Percentiles rank a stretch among this genome's conserved stretches.
Evolutionary conservation across 1,284 basidiomycete genomes (phyloP).

Genomic region (Cryptococcus amylolentus): DNA sequence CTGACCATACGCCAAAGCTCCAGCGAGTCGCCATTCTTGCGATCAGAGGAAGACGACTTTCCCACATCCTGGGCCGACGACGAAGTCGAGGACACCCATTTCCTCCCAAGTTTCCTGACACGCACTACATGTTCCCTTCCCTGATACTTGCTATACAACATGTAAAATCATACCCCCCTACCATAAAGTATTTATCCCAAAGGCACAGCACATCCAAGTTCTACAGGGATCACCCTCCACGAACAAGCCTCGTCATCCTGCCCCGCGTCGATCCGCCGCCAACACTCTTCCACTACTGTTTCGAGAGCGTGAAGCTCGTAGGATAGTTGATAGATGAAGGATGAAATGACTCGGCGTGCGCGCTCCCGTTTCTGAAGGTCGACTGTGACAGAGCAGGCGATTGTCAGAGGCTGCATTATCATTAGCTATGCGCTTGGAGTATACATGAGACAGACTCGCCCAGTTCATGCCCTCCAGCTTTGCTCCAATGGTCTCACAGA

Average conservation of each 20-base stretch:
- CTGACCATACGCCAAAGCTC: too few species aligned
- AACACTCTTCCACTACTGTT: slow-evolving; percentile 36
- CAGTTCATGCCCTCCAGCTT: slow-evolving; percentile 46
- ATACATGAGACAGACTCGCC: slow-evolving; percentile 11
- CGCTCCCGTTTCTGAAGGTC: slow-evolving; percentile 20
- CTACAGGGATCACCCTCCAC: slow-evolving; percentile 37
- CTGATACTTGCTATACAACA: too few species aligned
- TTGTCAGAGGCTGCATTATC: slow-evolving; percentile 21
- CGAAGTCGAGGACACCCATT: too few species aligned
- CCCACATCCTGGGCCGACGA: too few species aligned
- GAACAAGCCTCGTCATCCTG: slow-evolving; percentile 36
- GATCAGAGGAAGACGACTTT: too few species aligned
- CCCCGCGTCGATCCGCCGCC: slow-evolving; percentile 38
- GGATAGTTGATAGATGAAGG: slow-evolving; percentile 42
- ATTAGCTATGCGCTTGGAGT: too few species aligned
- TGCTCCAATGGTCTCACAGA: slow-evolving; percentile 34
- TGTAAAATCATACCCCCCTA: too few species aligned
- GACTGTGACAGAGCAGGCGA: slow-evolving; percentile 28
- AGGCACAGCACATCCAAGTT: slow-evolving; percentile 35
- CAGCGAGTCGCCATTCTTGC: too few species aligned
- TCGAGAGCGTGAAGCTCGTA: slow-evolving; percentile 35
- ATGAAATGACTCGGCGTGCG: slow-evolving; percentile 27
- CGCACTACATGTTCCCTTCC: too few species aligned
- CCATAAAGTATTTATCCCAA: slow-evolving; percentile 10
- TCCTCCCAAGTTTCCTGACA: too few species aligned